Evolutionary conservation across 2,329 filamentous ascomycete species (phyloP).

Genomic region (Colletotrichum sp.): DNA sequence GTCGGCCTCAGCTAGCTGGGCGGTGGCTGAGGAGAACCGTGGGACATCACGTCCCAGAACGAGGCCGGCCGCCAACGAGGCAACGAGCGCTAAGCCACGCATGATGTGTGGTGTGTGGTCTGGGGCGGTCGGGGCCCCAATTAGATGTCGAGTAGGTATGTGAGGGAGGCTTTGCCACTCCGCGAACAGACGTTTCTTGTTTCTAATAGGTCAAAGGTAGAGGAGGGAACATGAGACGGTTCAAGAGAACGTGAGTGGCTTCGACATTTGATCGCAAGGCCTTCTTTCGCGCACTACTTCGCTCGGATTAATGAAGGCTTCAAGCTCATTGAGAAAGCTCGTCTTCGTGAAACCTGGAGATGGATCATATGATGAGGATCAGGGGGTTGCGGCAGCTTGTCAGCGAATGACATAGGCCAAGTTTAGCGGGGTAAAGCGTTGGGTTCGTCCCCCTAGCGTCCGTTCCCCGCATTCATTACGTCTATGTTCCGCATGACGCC

Average conservation of each 20-base stretch:
- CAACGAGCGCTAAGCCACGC: background rate
- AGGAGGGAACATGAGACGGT: background rate
- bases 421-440: background rate
- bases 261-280: background rate
- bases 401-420: conserved; percentile 18
- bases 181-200: background rate
- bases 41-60: background rate
- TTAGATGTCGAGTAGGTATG: background rate
- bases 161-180: background rate
- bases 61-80: background rate
- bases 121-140: background rate
- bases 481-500: background rate
- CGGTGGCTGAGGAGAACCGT: background rate
- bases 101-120: background rate
- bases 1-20: background rate
- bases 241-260: background rate
- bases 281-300: background rate
- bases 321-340: background rate
- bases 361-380: background rate
- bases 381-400: background rate
- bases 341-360: background rate
- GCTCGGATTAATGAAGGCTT: background rate
- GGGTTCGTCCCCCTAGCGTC: background rate
- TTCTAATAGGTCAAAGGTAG: background rate
- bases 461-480: conserved; percentile 10